Base-by-base conservation (phyloP, 345 rosid genomes). In the Crucihimalaya himalaica region DNA sequence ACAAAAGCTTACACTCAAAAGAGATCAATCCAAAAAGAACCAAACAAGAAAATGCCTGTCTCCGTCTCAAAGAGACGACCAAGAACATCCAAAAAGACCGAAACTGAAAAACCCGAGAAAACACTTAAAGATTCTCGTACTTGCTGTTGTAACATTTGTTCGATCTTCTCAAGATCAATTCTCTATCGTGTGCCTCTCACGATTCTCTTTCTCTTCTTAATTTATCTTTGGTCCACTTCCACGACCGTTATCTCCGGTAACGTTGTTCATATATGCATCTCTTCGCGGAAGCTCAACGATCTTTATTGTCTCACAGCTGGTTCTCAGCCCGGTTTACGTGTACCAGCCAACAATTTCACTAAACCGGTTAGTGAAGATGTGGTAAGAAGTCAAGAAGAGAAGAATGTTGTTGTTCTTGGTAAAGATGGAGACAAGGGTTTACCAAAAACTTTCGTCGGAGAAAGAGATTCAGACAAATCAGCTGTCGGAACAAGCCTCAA, bases 261-360 rank as follows among this genome's bases (percentile, higher is more conserved):
- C 25, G 81, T 86, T 13, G 83, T 88, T 64, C 96, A 86, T 5
- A 79, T 91, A 16, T 91, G 96, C 50, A 71, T 91, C 43, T 91
- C 96, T 11, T 91, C 94, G 1, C 84, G 96, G 31, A 89, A 89
- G 78, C 94, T 93, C 81, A 86, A 63, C 78, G 83, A 86, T 61
- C 90, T 81, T 50, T 93, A 84, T 66, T 91, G 98, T 75, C 85
- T 93, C 76, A 89, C 98, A 1, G 97, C 97, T 0, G 96, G 97
- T 29, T 59, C 92, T 5, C 90, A 83, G 18, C 88, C 91, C 2
- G 82, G 68, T 37, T 71, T 83, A 51, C 86, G 64, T 27, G 70
- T 83, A 76, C 83, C 85, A 1, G 31, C 4, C 23, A 62, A 48
- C 13, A 63, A 63, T 68, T 74, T 16, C 66, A 68, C 55, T n/a